Conservation (phyloP, 2,329 filamentous ascomycete species). For the Cercospora sp. region DNA sequence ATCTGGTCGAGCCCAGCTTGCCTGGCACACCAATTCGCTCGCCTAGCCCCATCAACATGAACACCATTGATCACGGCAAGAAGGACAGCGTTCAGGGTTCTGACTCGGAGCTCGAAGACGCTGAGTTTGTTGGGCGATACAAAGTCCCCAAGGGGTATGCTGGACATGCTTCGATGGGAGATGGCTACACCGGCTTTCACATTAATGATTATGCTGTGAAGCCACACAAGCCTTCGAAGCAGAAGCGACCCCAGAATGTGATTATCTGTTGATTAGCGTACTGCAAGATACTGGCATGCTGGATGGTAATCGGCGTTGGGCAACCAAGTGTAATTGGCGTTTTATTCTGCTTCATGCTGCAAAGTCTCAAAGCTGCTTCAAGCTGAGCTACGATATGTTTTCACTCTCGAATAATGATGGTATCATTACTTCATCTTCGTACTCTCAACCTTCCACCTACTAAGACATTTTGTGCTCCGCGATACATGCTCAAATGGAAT, state of each 20-base stretch:
- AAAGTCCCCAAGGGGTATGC: conserved; percentile 9
- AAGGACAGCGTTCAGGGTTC: conserved; percentile 8
- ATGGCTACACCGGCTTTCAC: conserved; percentile 7
- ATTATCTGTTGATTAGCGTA: conserved; percentile 15
- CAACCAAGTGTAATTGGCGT: not conserved
- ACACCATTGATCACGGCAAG: conserved; percentile 3
- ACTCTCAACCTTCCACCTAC: not conserved
- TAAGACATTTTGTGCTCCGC: not conserved
- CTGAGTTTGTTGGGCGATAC: not conserved
- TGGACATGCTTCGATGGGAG: conserved; percentile 13
- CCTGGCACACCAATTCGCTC: conserved; percentile 7
- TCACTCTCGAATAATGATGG: not conserved
- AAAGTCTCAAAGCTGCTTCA: conserved; percentile 7
- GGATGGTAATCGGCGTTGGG: not conserved
- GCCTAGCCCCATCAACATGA: conserved; percentile 6
- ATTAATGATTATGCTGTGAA: not conserved
- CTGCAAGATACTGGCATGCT: not conserved
- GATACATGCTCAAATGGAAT: not conserved
- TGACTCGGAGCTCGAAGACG: not conserved
- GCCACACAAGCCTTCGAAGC: not conserved
- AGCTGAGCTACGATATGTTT: conserved; percentile 1
- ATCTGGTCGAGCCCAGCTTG: conserved; percentile 12
- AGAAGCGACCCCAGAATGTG: conserved; percentile 17
- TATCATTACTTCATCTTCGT: not conserved
- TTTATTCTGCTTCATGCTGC: not conserved